Base-by-base conservation (phyloP, 129 eudicot species). In the Centrapalus pauciflorus region DNA sequence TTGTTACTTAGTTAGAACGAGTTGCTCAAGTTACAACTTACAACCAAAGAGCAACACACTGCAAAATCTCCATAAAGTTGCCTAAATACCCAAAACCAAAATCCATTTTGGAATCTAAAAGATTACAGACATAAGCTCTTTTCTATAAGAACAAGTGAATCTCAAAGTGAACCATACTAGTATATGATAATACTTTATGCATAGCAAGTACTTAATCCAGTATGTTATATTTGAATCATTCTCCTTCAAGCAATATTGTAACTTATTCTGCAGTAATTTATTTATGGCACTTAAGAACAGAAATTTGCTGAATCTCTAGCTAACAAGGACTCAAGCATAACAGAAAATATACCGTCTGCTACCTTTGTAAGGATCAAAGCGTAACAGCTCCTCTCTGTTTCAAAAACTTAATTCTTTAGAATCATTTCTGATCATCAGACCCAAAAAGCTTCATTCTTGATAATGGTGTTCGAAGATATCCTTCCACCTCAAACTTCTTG, bases 401-500 rank as follows among this genome's bases (percentile, higher is more conserved):
- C 13, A 2, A 56, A 64, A 64, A 26, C 70, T 26, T n/a, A n/a
- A n/a, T n/a, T n/a, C 49, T 35, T 3, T 38, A 27, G 12, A 19
- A 28, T 57, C 68, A 75, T 16, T 75, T 66, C 74, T 66, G 79
- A 1, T 75, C 74, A 75, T 68, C 73, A 20, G 69, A 76, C 30
- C 86, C 84, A 56, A 80, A 87, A 65, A 83, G 82, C 88, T 84
- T 82, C 91, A 77, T 88, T 68, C 86, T 77, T 40, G 88, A 84
- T 76, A 87, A 79, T 19, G 95, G 82, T n/a, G 80, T 56, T 61
- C 90, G 69, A 16, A 84, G 55, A 68, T 79, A 84, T 19, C 91
- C 88, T 64, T 88, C 90, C 23, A 84, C 90, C 49, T 87, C 95
- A 74, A 75, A 76, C 41, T 87, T 87, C 74, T 77, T 84, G 0